Evolutionary conservation across 2,329 filamentous ascomycete species (phyloP).

Genomic region (Saccharata proteae): DNA sequence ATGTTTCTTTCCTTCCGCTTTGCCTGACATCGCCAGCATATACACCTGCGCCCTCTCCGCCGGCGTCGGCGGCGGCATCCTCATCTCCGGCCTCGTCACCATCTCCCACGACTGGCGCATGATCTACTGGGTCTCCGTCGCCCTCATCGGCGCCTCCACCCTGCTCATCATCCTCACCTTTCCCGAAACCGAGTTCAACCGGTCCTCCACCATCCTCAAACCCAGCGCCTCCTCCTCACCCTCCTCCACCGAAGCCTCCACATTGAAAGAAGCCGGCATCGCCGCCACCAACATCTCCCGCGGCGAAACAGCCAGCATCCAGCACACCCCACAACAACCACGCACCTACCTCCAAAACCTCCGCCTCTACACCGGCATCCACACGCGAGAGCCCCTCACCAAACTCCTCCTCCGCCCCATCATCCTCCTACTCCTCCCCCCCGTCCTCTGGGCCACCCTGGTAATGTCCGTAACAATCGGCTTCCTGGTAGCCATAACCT

Average conservation of each 20-base stretch:
- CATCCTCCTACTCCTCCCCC: constrained; percentile 38
- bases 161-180: constrained; percentile 41
- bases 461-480: constrained; percentile 44
- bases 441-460: constrained; percentile 44
- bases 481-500: constrained; percentile 32
- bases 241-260: neutral
- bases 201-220: constrained; percentile 13
- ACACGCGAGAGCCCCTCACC: constrained; percentile 36
- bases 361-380: constrained; percentile 27
- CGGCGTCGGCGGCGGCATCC: constrained; percentile 19
- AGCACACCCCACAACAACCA: neutral
- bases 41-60: constrained; percentile 16
- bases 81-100: constrained; percentile 32
- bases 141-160: constrained; percentile 37
- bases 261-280: neutral
- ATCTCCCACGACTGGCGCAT: constrained; percentile 37
- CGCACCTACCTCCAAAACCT: constrained; percentile 15
- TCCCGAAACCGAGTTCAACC: constrained; percentile 41
- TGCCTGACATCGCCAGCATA: constrained; percentile 11
- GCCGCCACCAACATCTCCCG: neutral
- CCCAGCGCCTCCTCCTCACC: neutral
- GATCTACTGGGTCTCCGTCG: constrained; percentile 41
- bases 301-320: neutral
- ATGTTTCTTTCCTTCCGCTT: too few species aligned
- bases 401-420: constrained; percentile 40